These are phyloP conservation scores for Fusarium napiforme DNA, from an alignment of 2,329 filamentous ascomycete species.

Conservation along the genomic window DNA sequence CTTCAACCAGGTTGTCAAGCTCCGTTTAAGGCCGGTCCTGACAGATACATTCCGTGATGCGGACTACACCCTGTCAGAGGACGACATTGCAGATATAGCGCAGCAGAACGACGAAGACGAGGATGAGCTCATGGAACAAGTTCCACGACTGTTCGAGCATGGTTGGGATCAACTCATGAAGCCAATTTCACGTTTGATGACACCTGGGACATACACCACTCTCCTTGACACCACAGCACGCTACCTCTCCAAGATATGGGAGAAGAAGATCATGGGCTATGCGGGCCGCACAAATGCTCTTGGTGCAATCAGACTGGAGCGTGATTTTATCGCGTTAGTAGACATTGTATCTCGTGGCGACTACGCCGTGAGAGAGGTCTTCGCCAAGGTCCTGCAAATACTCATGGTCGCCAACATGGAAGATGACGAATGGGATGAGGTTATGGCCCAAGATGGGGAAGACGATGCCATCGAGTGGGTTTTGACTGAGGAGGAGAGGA, in stretches of 20 bases:
- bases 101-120: slow-evolving; percentile 65
- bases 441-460: slow-evolving; percentile 62
- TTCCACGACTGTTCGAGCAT: slow-evolving; percentile 82
- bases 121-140: slow-evolving; percentile 70
- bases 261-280: slow-evolving; percentile 87
- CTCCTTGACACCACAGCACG: slow-evolving; percentile 78
- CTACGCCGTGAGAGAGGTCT: slow-evolving; percentile 81
- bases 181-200: slow-evolving; percentile 87
- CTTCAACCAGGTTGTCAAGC: slow-evolving; percentile 87
- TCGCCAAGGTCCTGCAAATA: slow-evolving; percentile 81
- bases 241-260: slow-evolving; percentile 81
- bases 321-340: slow-evolving; percentile 83
- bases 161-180: slow-evolving; percentile 88
- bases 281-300: slow-evolving; percentile 82
- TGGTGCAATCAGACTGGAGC: slow-evolving; percentile 84
- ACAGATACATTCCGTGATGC: slow-evolving; percentile 91
- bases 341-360: slow-evolving; percentile 73
- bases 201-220: slow-evolving; percentile 77
- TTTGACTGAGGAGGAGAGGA: slow-evolving; percentile 77
- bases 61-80: slow-evolving; percentile 79
- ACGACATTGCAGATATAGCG: slow-evolving; percentile 68
- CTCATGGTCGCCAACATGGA: slow-evolving; percentile 93
- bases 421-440: slow-evolving; percentile 92
- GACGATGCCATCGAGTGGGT: slow-evolving; percentile 76
- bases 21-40: slow-evolving; percentile 84